Conservation (phyloP, 805 yeast genomes). For the Sugiyamaella lignohabitans region DNA sequence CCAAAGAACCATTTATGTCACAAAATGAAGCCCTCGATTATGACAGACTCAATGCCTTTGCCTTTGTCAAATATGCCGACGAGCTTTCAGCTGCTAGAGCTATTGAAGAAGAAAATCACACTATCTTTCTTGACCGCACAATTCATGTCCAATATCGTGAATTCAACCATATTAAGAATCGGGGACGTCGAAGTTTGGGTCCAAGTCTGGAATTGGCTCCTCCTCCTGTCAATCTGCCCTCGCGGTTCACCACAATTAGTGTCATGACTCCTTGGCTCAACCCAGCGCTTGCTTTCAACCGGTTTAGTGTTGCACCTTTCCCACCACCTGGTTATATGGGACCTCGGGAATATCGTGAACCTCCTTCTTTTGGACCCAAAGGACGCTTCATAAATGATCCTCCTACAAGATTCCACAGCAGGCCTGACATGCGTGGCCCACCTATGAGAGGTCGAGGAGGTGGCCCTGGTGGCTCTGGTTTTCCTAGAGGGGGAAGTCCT, state of each 20-base stretch:
- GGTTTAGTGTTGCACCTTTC: too few species aligned
- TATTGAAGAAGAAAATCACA: constrained; percentile 63
- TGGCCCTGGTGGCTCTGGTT: background rate
- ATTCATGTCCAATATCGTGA: constrained; percentile 84
- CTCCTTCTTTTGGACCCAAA: background rate
- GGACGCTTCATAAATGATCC: background rate
- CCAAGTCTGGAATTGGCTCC: constrained; percentile 60
- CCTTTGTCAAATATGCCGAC: constrained; percentile 59
- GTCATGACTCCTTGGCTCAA: background rate
- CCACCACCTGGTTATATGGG: too few species aligned
- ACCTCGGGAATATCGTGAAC: background rate
- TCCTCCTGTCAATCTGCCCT: constrained; percentile 61
- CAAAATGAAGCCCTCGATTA: constrained; percentile 12
- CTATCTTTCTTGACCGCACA: constrained; percentile 63
- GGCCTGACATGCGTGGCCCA: background rate
- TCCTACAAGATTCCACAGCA: too few species aligned
- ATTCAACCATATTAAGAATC: constrained; percentile 33
- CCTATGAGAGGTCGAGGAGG: background rate
- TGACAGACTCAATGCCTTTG: constrained; percentile 38
- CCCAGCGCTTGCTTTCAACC: too few species aligned
- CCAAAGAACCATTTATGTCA: background rate
- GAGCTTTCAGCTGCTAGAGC: constrained; percentile 81
- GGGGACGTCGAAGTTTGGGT: constrained; percentile 23
- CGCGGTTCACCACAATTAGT: background rate
- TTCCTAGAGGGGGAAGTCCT: background rate